phyloP scores from a whole-genome alignment of 139 green algal genomes.

The Coelastrella sp. region DNA sequence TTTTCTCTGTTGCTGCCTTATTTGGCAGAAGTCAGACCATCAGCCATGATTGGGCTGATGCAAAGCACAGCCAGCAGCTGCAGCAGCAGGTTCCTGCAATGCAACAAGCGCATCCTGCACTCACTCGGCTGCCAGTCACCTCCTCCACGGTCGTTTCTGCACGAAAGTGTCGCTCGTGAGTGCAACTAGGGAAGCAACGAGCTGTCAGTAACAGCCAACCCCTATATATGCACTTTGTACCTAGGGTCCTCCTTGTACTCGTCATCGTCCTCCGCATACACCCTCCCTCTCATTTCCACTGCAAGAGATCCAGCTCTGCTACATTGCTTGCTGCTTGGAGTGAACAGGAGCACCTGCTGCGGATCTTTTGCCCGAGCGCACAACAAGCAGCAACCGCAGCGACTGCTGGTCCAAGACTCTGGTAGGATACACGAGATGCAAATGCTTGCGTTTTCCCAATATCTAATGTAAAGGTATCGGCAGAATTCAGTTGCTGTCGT shows the following conservation, averaged over 20 bases:
- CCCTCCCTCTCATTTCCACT: background rate
- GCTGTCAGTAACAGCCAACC: conserved; percentile 8
- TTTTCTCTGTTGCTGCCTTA: too few species aligned
- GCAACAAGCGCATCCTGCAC: background rate
- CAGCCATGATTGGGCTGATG: too few species aligned
- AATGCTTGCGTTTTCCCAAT: too few species aligned
- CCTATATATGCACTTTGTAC: background rate
- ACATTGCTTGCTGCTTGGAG: background rate
- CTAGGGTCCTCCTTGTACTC: conserved; percentile 17
- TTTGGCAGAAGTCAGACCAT: too few species aligned
- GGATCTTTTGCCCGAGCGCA: too few species aligned
- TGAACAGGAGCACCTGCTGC: too few species aligned
- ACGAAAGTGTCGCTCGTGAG: background rate
- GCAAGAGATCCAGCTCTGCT: background rate
- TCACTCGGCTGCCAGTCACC: conserved; percentile 37
- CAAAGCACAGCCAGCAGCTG: too few species aligned
- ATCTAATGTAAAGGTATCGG: background rate
- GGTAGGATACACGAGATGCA: too few species aligned
- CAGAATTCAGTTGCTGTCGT: background rate
- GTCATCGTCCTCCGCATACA: conserved; percentile 23
- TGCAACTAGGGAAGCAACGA: background rate
- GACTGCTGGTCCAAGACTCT: too few species aligned
- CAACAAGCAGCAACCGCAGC: too few species aligned
- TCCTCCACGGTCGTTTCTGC: conserved; percentile 16
- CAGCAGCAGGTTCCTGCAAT: too few species aligned